Evolutionary conservation across 129 eudicot genomes (phyloP), one percentile per base, ranked within the genome.

Genomic region (Pulicaria dysenterica): DNA sequence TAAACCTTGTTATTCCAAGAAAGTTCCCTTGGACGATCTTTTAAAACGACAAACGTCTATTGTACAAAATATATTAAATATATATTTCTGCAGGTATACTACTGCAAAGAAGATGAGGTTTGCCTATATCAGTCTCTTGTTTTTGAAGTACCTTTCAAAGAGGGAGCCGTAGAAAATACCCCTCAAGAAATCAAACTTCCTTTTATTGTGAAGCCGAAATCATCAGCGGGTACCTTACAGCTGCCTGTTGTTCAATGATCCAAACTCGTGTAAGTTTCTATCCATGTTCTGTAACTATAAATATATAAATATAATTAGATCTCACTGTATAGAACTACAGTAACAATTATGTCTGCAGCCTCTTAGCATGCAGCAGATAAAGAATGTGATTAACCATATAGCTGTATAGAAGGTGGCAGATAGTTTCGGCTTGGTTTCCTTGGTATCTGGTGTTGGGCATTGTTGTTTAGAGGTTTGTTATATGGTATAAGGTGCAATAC

Each of bases 31-130:
- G 40, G 31, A 24, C 2, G 51, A 54, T 54, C 63, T 53, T 71
- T 14, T 7, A 64, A 36, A 11, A 47, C 3, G 17, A 19, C 12
- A 65, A 8, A 66, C 16, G 24, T 31, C 31, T 13, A 46, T 19
- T 12, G n/a, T 10, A 65, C 57, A 7, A 14, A 57, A 11, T 57
- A 57, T 8, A 9, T 57, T 7, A 40, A n/a, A 24, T 5, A 39
- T 16, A 1, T 44, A 8, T 3, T 69, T 72, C 9, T 64, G 61
- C 92, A 90, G 99, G 91, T 94, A 19, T 94, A 94, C 74, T 90
- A 94, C 77, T 94, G 99, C 43, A 94, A 94, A 77, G 99, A 94
- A 77, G 96, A 94, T 11, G 99, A 94, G 67, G 96, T 94, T 6
- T 94, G 99, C 70, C 84, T 94, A 51, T 94, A 90, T 43, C 89